Percentiles rank a stretch among this genome's conserved stretches.
phyloP scores from a whole-genome alignment of 495 filamentous ascomycete species.

The Chaetomium cochliodes region DNA sequence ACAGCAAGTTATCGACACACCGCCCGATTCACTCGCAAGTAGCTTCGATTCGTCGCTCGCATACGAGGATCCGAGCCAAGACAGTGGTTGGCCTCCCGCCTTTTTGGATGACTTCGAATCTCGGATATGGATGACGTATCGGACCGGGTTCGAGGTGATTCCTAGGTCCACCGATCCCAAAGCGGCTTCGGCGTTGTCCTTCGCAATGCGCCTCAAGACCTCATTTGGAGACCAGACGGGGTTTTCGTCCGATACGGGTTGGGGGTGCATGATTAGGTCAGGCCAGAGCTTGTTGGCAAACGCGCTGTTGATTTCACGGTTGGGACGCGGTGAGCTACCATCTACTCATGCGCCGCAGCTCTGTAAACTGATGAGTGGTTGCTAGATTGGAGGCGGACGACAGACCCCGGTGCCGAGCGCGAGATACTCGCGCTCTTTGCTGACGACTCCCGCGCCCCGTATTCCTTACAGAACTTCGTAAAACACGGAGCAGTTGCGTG shows the following conservation, averaged over 20 bases:
- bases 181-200: conserved; percentile 71
- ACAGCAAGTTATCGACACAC: conserved; percentile 39
- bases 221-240: conserved; percentile 76
- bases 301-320: conserved; percentile 62
- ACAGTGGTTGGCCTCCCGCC: conserved; percentile 75
- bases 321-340: conserved; percentile 71
- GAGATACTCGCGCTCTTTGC: conserved; percentile 80
- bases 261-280: conserved; percentile 99
- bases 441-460: conserved; percentile 80
- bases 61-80: conserved; percentile 48
- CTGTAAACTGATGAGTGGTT: not conserved
- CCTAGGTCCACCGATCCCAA: conserved; percentile 70
- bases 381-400: conserved; percentile 75
- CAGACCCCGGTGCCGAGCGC: conserved; percentile 61
- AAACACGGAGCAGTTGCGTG: conserved; percentile 82
- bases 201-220: conserved; percentile 77
- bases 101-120: conserved; percentile 95
- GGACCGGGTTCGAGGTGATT: conserved; percentile 82
- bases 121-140: conserved; percentile 94
- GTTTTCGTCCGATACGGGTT: conserved; percentile 92
- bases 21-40: conserved; percentile 46
- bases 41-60: conserved; percentile 52
- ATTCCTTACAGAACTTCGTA: conserved; percentile 95
- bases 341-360: not conserved
- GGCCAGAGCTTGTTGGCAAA: conserved; percentile 93